Evolutionary conservation across 805 yeast species (phyloP).

Genomic region (Starmerella sirachaensis): DNA sequence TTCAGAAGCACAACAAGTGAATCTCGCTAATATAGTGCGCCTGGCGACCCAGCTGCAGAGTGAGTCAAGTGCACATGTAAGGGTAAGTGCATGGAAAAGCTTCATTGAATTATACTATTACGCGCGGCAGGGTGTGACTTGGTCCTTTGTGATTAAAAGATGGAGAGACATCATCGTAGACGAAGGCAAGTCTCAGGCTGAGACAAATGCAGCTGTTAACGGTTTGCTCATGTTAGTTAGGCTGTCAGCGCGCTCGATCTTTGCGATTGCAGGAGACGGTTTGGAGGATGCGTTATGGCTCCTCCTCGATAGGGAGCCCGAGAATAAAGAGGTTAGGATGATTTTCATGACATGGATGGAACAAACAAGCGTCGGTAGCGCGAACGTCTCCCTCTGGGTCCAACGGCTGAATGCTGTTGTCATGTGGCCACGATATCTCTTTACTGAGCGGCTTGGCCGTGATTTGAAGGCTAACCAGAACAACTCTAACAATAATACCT

Average conservation of each 20-base stretch:
- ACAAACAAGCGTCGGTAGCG: slow-evolving; percentile 27
- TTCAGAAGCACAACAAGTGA: slow-evolving; percentile 20
- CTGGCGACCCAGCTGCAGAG: slow-evolving; percentile 29
- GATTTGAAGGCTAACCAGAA: slow-evolving; percentile 1
- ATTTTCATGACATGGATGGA: slow-evolving; percentile 53
- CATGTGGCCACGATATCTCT: slow-evolving; percentile 25
- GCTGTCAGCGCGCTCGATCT: slow-evolving; percentile 37
- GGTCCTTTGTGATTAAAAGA: slow-evolving; percentile 14
- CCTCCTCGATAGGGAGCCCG: slow-evolving; percentile 37
- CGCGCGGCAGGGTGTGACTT: slow-evolving; percentile 17
- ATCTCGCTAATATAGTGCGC: slow-evolving; percentile 19
- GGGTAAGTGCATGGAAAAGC: slow-evolving; percentile 22
- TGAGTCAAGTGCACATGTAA: slow-evolving; percentile 13
- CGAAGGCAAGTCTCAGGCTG: slow-evolving; percentile 1
- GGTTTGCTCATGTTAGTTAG: slow-evolving; percentile 50
- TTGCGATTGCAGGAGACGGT: slow-evolving; percentile 32
- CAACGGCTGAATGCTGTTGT: slow-evolving; percentile 35
- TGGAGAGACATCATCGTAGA: slow-evolving; percentile 17
- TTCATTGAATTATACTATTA: slow-evolving; percentile 22
- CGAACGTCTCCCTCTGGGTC: slow-evolving; percentile 38
- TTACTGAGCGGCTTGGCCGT: slow-evolving; percentile 3
- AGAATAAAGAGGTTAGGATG: slow-evolving; percentile 34
- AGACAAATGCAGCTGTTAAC: slow-evolving; percentile 35
- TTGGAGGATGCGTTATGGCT: slow-evolving; percentile 52
- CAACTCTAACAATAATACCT: no score